Evolutionary conservation across 1,284 basidiomycete genomes (phyloP).

Genomic region (Sparassis latifolia): DNA sequence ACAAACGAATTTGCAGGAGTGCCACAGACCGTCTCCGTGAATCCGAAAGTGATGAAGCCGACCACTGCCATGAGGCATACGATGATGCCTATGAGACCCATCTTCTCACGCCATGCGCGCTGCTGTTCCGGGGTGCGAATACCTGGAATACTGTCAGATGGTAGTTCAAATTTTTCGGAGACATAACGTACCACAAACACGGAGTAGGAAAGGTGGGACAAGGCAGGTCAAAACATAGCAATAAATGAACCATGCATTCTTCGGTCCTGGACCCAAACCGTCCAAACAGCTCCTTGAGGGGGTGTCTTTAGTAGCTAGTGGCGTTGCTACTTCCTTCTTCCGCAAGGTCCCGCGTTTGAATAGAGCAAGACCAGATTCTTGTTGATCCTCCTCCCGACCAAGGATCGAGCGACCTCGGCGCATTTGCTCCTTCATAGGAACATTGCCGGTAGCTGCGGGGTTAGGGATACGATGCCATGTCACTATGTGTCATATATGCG

Average conservation of each 20-base stretch:
- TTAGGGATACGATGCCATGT: slow-evolving; percentile 3
- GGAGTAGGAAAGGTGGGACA: slow-evolving; percentile 71
- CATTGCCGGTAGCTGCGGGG: slow-evolving; percentile 73
- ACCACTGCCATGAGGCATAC: slow-evolving; percentile 82
- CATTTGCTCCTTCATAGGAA: slow-evolving; percentile 57
- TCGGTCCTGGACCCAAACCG: slow-evolving; percentile 78
- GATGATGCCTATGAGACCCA: slow-evolving; percentile 86
- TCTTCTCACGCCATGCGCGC: slow-evolving; percentile 97
- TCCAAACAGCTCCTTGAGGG: slow-evolving; percentile 55
- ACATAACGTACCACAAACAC: slow-evolving; percentile 51
- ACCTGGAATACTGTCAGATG: slow-evolving; percentile 38
- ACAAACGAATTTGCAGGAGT: slow-evolving; percentile 77
- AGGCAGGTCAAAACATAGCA: slow-evolving; percentile 85
- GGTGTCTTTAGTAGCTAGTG: slow-evolving; percentile 28
- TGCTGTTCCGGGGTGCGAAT: slow-evolving; percentile 91
- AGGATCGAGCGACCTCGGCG: slow-evolving; percentile 85
- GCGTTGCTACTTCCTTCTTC: slow-evolving; percentile 41
- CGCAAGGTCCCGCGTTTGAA: slow-evolving; percentile 82
- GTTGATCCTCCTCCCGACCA: slow-evolving; percentile 79
- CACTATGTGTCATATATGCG: slow-evolving; percentile 1
- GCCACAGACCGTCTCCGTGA: slow-evolving; percentile 92
- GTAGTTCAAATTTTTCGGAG: slow-evolving; percentile 5
- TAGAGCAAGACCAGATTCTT: slow-evolving; percentile 81
- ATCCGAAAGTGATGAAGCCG: slow-evolving; percentile 99
- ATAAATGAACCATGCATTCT: slow-evolving; percentile 95